These are phyloP conservation scores for Paramarasmius palmivorus DNA, from an alignment of 1,284 basidiomycete genomes.

Conservation along the genomic window DNA sequence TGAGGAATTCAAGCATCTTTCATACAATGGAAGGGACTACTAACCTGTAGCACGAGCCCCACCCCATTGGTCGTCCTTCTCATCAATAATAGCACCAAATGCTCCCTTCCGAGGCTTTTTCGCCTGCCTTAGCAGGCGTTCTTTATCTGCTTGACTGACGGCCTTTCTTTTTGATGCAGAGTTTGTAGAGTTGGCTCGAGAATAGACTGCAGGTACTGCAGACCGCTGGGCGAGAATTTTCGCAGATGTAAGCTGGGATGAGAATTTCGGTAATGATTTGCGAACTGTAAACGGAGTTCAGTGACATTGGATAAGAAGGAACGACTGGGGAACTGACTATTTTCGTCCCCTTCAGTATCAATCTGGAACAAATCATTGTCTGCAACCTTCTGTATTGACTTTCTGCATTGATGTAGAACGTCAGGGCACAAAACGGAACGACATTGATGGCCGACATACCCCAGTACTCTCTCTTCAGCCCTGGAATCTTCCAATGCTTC, in stretches of 20 bases:
- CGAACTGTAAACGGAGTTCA: slow-evolving; percentile 44
- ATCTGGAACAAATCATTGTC: slow-evolving; percentile 79
- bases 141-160: slow-evolving; percentile 65
- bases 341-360: slow-evolving; percentile 80
- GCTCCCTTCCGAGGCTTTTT: slow-evolving; percentile 70
- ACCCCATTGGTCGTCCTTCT: slow-evolving; percentile 39
- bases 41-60: slow-evolving; percentile 8
- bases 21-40: neutral
- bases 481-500: slow-evolving; percentile 71
- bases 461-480: slow-evolving; percentile 76
- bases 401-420: slow-evolving; percentile 42
- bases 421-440: neutral
- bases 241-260: slow-evolving; percentile 67
- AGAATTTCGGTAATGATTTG: slow-evolving; percentile 54
- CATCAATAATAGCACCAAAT: slow-evolving; percentile 68
- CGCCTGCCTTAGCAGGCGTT: slow-evolving; percentile 71
- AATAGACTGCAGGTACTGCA: slow-evolving; percentile 80
- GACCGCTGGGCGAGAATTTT: slow-evolving; percentile 86
- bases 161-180: slow-evolving; percentile 35
- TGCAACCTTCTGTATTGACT: slow-evolving; percentile 56
- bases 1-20: slow-evolving; percentile 18
- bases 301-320: slow-evolving; percentile 1
- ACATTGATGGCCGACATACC: slow-evolving; percentile 45
- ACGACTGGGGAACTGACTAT: slow-evolving; percentile 42
- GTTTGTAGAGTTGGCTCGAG: slow-evolving; percentile 38